phyloP scores from a whole-genome alignment of 257 asterid genomes.

The Solanum bulbocastanum region DNA sequence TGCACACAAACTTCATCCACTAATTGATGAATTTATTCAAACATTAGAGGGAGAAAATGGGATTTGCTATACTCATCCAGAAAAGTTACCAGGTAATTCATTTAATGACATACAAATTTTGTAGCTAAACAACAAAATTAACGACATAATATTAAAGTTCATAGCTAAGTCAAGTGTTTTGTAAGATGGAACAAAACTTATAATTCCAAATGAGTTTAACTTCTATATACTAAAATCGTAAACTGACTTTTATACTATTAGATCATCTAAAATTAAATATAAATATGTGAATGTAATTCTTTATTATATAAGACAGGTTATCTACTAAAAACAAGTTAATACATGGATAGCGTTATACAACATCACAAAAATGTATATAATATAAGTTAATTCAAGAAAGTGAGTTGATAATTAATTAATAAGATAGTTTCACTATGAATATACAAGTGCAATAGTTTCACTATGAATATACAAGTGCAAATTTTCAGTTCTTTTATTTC shows the following conservation, averaged over 20 bases:
- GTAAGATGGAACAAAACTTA: neutral
- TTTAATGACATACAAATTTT: no score
- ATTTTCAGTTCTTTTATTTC: neutral
- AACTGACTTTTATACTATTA: neutral
- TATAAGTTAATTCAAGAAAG: neutral
- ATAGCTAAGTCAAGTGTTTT: neutral
- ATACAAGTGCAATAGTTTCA: neutral
- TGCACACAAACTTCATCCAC: slow-evolving; percentile 26
- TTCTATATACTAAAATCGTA: neutral
- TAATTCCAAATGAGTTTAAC: neutral
- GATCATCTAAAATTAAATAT: neutral
- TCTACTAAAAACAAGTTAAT: neutral
- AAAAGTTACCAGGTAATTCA: slow-evolving; percentile 32
- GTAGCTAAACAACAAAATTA: neutral
- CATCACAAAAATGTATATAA: neutral
- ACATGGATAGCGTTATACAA: neutral
- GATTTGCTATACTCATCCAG: slow-evolving; percentile 41
- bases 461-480: neutral
- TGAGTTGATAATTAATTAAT: neutral
- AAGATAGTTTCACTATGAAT: neutral
- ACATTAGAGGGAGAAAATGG: slow-evolving; percentile 36
- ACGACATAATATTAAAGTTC: neutral
- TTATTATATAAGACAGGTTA: neutral
- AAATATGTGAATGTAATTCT: neutral
- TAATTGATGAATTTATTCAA: slow-evolving; percentile 37